Percentiles rank a stretch among this genome's conserved stretches.
phyloP scores from a whole-genome alignment of 768 basidiomycete genomes.

The Sarcomyxa edulis region DNA sequence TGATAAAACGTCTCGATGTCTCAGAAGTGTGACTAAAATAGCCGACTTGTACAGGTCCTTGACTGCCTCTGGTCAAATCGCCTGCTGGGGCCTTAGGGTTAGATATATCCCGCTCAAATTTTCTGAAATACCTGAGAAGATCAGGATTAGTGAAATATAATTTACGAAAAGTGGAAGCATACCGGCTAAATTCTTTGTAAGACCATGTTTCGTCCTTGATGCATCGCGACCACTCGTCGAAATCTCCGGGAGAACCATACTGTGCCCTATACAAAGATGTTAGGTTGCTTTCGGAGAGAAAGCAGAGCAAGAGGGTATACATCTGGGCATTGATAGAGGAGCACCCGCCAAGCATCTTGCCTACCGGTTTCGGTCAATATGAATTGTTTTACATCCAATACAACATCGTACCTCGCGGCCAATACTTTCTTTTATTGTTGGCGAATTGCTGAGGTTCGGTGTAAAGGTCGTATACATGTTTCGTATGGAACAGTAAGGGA shows the following conservation, averaged over 20 bases:
- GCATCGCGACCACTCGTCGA: constrained; percentile 57
- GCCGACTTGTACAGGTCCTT: constrained; percentile 58
- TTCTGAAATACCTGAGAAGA: constrained; percentile 54
- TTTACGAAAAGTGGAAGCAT: constrained; percentile 6
- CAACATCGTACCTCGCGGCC: constrained; percentile 54
- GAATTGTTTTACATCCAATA: neutral
- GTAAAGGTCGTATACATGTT: constrained; percentile 47
- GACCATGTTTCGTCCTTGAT: constrained; percentile 54
- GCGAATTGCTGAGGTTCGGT: constrained; percentile 55
- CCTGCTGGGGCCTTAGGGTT: constrained; percentile 47
- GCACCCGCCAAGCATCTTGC: constrained; percentile 69
- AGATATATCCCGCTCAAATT: constrained; percentile 58
- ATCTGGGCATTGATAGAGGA: constrained; percentile 62
- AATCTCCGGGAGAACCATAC: constrained; percentile 62
- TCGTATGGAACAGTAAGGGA: constrained; percentile 34
- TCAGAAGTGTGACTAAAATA: constrained; percentile 44
- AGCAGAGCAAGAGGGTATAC: constrained; percentile 14
- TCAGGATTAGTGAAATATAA: neutral
- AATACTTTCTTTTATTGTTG: constrained; percentile 41
- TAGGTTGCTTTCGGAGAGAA: neutral
- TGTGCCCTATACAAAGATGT: constrained; percentile 40
- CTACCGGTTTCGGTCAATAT: too few relatives aligned
- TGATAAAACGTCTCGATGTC: constrained; percentile 46
- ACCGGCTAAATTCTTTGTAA: constrained; percentile 52
- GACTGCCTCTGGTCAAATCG: constrained; percentile 38